Evolutionary conservation across 2,329 filamentous ascomycete species (phyloP).

Genomic region (Dactylonectria macrodidyma): DNA sequence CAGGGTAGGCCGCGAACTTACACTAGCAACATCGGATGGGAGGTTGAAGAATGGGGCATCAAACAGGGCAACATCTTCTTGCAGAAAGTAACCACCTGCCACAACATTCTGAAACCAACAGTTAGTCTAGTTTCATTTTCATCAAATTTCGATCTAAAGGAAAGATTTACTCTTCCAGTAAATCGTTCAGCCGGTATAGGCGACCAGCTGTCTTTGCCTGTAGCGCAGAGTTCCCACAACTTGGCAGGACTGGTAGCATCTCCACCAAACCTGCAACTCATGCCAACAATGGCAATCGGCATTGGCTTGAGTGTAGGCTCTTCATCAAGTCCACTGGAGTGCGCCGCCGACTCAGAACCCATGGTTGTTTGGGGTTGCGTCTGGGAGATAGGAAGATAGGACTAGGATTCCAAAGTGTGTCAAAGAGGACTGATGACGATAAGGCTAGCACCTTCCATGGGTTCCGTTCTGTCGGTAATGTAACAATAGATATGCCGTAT

Average conservation of each 20-base stretch:
- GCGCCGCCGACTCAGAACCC: too few relatives aligned
- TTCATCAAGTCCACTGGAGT: too few relatives aligned
- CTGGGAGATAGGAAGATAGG: too few relatives aligned
- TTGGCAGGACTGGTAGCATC: slow-evolving; percentile 18
- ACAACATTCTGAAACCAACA: not conserved
- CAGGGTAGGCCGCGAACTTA: not conserved
- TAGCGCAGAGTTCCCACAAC: slow-evolving; percentile 28
- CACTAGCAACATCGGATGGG: slow-evolving; percentile 15
- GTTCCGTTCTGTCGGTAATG: too few relatives aligned
- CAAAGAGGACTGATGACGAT: too few relatives aligned
- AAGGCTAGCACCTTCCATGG: too few relatives aligned
- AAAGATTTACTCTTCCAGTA: slow-evolving; percentile 2
- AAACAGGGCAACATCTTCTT: slow-evolving; percentile 24
- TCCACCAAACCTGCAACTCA: slow-evolving; percentile 26
- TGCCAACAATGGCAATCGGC: slow-evolving; percentile 34
- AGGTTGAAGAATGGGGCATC: slow-evolving; percentile 31
- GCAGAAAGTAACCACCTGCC: slow-evolving; percentile 15
- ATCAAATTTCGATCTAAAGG: not conserved
- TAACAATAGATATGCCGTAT: too few relatives aligned
- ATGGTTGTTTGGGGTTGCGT: too few relatives aligned
- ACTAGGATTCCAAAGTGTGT: too few relatives aligned
- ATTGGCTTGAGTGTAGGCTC: not conserved
- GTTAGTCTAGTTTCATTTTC: not conserved
- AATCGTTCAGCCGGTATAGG: slow-evolving; percentile 23
- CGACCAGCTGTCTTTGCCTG: not conserved